Evolutionary conservation across 768 basidiomycete genomes (phyloP).

Genomic region (Royoungia palumana): DNA sequence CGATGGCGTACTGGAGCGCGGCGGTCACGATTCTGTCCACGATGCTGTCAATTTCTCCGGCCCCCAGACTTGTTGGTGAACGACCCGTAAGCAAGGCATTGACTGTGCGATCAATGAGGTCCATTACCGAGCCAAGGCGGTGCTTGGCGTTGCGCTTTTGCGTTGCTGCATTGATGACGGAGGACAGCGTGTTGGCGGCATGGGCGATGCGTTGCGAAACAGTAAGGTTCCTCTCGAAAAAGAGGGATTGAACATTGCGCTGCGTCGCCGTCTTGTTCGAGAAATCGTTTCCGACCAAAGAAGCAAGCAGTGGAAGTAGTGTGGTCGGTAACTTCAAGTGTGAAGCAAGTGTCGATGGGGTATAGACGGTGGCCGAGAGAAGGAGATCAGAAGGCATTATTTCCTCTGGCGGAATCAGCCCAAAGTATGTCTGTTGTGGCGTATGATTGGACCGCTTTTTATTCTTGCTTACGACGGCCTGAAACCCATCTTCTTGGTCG

Average conservation of each 20-base stretch:
- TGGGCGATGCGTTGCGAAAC: conserved; percentile 63
- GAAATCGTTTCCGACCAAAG: conserved; percentile 81
- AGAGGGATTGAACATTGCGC: conserved; percentile 53
- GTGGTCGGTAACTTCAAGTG: conserved; percentile 66
- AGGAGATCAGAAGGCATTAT: conserved; percentile 36
- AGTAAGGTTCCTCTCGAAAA: conserved; percentile 63
- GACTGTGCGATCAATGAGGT: conserved; percentile 70
- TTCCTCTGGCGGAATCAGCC: conserved; percentile 54
- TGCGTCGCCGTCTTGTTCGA: conserved; percentile 49
- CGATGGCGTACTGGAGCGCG: conserved; percentile 75
- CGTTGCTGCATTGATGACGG: conserved; percentile 49
- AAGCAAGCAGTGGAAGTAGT: conserved; percentile 73
- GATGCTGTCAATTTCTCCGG: conserved; percentile 63
- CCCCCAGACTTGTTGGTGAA: conserved; percentile 41
- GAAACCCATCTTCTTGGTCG: conserved; percentile 54
- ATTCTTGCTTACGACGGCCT: conserved; percentile 51
- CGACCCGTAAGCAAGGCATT: conserved; percentile 56
- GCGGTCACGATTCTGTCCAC: conserved; percentile 70
- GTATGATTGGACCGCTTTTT: conserved; percentile 43
- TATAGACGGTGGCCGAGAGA: conserved; percentile 57
- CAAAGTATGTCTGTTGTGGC: conserved; percentile 19
- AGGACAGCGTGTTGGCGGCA: conserved; percentile 54
- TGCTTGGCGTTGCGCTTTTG: conserved; percentile 50
- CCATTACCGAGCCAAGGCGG: conserved; percentile 66
- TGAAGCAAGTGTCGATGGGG: conserved; percentile 55